A percentile compares a stretch with the other conserved stretches of the same genome.
Evolutionary conservation across 768 basidiomycete species (phyloP).

Genomic region (Termitomyces sp.): DNA sequence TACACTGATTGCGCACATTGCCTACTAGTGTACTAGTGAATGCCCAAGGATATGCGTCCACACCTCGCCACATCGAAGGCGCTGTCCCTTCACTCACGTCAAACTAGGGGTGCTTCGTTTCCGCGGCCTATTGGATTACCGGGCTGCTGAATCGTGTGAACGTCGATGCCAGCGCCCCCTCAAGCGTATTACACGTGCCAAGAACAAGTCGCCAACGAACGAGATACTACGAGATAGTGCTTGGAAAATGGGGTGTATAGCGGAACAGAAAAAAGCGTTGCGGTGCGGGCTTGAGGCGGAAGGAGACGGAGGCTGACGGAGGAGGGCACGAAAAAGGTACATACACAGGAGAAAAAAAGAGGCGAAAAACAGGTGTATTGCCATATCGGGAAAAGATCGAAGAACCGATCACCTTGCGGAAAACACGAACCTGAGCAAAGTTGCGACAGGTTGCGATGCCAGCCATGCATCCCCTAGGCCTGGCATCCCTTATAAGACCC

Average conservation of each 20-base stretch:
- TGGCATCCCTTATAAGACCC: background rate
- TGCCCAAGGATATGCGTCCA: background rate
- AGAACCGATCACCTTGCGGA: conserved; percentile 10
- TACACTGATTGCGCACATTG: no score
- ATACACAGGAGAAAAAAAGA: background rate
- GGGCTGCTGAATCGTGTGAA: background rate
- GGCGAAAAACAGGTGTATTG: background rate
- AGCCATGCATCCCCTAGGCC: conserved; percentile 2
- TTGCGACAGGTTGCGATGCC: background rate
- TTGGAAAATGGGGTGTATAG: background rate
- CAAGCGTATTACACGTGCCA: background rate
- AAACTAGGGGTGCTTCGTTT: background rate
- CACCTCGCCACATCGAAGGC: background rate
- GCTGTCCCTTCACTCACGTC: background rate
- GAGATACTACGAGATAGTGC: background rate
- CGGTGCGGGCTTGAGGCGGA: background rate
- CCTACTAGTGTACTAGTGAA: no score
- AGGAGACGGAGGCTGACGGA: no score
- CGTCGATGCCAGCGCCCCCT: background rate
- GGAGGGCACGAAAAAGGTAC: no score
- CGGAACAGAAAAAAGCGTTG: conserved; percentile 1
- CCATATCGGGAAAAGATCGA: conserved; percentile 8
- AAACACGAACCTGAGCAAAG: conserved; percentile 1
- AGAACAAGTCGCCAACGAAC: background rate
- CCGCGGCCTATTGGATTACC: background rate